Percentiles rank a stretch among this genome's conserved stretches.
phyloP scores from a whole-genome alignment of 805 yeast species.

The Kazachstania bromeliacearum region DNA sequence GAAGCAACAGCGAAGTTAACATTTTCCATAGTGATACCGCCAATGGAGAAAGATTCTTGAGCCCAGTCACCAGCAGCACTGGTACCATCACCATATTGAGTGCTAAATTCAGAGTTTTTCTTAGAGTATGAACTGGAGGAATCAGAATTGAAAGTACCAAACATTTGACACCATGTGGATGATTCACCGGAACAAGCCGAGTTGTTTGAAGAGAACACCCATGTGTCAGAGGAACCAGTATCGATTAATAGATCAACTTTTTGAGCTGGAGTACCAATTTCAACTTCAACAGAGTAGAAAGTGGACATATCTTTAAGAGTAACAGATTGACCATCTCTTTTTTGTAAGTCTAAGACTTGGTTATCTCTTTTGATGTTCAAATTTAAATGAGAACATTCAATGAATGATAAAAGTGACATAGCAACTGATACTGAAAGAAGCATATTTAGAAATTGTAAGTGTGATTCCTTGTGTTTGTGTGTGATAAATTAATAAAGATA shows the following conservation, averaged over 20 bases:
- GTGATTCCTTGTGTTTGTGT: no score
- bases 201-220: background rate
- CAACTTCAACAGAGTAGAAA: background rate
- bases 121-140: conserved; percentile 18
- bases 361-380: no score
- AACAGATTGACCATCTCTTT: no score
- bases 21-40: conserved; percentile 35
- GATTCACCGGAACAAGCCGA: no score
- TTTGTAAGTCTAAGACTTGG: no score
- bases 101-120: conserved; percentile 32
- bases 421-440: no score
- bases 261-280: background rate
- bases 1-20: conserved; percentile 72
- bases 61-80: conserved; percentile 37
- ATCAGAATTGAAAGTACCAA: conserved; percentile 13
- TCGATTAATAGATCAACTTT: background rate
- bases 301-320: no score
- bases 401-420: no score
- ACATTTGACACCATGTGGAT: no score
- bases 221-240: background rate
- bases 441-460: no score
- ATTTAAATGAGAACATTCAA: no score
- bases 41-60: conserved; percentile 49
- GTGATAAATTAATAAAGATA: no score
- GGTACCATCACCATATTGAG: conserved; percentile 44